These are phyloP conservation scores for Agrocybe praecox DNA, from an alignment of 768 basidiomycete genomes.

Conservation along the genomic window DNA sequence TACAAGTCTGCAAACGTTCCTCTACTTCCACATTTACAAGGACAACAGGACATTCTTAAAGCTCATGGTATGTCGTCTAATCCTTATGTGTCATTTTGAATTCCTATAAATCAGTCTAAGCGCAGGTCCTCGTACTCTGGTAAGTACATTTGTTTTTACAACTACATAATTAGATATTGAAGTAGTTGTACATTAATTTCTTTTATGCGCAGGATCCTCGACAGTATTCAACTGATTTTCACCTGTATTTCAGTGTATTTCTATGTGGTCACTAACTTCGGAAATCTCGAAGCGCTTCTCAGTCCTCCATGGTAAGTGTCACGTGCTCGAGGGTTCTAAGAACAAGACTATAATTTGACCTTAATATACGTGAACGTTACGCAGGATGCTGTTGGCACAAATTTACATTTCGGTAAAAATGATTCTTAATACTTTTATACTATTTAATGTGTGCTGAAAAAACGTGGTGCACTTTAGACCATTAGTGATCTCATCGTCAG, in stretches of 20 bases:
- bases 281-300: constrained; percentile 3
- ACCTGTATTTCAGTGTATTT: constrained; percentile 13
- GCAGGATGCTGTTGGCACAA: background rate
- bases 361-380: too few species aligned
- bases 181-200: background rate
- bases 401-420: background rate
- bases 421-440: too few species aligned
- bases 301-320: constrained; percentile 7
- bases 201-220: constrained; percentile 16
- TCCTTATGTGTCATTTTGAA: background rate
- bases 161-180: background rate
- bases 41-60: background rate
- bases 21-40: background rate
- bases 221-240: constrained; percentile 12
- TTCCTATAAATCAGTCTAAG: background rate
- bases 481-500: background rate
- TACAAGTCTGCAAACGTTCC: constrained; percentile 2
- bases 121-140: constrained; percentile 1
- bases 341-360: too few species aligned
- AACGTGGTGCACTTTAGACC: background rate
- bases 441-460: too few species aligned
- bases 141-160: background rate
- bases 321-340: background rate
- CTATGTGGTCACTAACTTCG: constrained; percentile 14
- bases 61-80: background rate